These are phyloP conservation scores for Cucurbita moschata DNA, from an alignment of 306 rosid species.

Conservation along the genomic window DNA sequence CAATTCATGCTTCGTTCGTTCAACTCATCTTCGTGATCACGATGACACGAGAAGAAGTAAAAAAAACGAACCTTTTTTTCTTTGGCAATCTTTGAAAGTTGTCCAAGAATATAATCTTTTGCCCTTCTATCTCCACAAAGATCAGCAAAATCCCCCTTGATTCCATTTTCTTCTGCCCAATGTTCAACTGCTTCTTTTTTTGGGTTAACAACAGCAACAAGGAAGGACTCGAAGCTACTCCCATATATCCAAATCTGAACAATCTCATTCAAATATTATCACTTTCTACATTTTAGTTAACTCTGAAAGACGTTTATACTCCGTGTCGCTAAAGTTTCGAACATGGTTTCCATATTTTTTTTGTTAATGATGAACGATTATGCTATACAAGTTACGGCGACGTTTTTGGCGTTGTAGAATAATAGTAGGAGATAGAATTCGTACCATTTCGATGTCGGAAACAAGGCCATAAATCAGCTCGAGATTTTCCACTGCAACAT, in stretches of 20 bases:
- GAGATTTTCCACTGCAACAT: constrained; percentile 95
- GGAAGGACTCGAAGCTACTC: constrained; percentile 88
- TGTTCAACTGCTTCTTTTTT: constrained; percentile 41
- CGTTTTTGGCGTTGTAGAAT: background rate
- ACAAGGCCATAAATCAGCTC: constrained; percentile 67
- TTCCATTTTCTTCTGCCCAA: constrained; percentile 73
- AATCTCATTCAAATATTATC: background rate
- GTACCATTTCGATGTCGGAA: constrained; percentile 61
- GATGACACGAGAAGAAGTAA: background rate
- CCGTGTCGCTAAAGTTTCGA: too few relatives aligned
- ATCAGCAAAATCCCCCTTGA: constrained; percentile 52
- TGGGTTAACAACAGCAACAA: constrained; percentile 72
- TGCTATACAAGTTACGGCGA: background rate
- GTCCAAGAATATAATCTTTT: constrained; percentile 46
- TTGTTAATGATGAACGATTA: background rate
- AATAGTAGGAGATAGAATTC: constrained; percentile 8
- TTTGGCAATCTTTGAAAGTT: constrained; percentile 58
- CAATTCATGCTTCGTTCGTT: constrained; percentile 10
- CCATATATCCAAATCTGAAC: constrained; percentile 91
- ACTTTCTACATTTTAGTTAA: background rate
- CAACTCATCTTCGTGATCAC: background rate
- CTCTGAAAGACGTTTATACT: background rate
- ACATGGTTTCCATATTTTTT: too few relatives aligned
- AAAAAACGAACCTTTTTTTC: constrained; percentile 52
- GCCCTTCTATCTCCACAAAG: constrained; percentile 57